These are phyloP conservation scores for Rhododendron molle DNA, from an alignment of 148 eudicot genomes.

Conservation along the genomic window DNA sequence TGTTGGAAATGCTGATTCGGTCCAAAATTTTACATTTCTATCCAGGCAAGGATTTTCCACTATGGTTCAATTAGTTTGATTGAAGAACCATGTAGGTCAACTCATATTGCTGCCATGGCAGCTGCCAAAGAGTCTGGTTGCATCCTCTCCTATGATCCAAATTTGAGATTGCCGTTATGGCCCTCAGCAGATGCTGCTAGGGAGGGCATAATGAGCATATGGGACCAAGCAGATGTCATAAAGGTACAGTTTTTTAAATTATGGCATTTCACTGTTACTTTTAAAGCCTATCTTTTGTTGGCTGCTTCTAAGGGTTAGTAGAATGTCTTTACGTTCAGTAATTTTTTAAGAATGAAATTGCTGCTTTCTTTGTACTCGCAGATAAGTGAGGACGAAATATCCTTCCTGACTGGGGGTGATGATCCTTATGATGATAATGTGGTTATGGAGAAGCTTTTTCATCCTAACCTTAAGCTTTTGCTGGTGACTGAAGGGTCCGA, in stretches of 20 bases:
- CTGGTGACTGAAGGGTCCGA: conserved; percentile 76
- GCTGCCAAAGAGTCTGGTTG: conserved; percentile 63
- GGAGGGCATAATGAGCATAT: conserved; percentile 66
- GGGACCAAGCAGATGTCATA: conserved; percentile 87
- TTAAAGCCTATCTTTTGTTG: not conserved
- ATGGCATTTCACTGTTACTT: not conserved
- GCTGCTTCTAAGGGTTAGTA: not conserved
- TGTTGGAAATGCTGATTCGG: not conserved
- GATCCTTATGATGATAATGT: conserved; percentile 67
- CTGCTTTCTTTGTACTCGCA: conserved; percentile 20
- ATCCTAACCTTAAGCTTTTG: conserved; percentile 72
- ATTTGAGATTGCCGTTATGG: conserved; percentile 81
- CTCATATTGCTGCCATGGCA: conserved; percentile 75
- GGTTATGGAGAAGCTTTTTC: conserved; percentile 72
- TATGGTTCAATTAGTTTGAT: conserved; percentile 89
- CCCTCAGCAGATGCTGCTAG: conserved; percentile 82
- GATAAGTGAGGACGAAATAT: conserved; percentile 87
- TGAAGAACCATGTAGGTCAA: conserved; percentile 77
- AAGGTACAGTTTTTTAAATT: conserved; percentile 37
- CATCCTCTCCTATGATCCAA: conserved; percentile 83
- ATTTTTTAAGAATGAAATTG: not conserved
- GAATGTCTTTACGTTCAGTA: not conserved
- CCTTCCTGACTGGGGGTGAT: conserved; percentile 72
- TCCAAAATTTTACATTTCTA: not conserved
- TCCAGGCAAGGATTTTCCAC: conserved; percentile 77